Conservation (phyloP, 768 basidiomycete species). For the Termitomyces sp. region DNA sequence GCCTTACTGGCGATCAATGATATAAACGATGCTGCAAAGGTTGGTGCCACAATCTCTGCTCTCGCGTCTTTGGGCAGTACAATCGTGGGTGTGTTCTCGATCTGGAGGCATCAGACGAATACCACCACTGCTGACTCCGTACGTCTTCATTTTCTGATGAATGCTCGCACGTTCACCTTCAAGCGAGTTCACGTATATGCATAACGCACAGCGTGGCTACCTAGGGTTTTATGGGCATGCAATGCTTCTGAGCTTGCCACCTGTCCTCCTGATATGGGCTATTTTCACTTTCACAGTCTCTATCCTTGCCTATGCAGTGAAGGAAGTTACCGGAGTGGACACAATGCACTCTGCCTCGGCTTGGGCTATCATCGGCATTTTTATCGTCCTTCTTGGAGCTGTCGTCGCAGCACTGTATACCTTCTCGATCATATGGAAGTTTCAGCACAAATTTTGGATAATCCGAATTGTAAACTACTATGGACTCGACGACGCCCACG, state of each 20-base stretch:
- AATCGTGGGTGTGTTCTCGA: slow-evolving; percentile 49
- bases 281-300: slow-evolving; percentile 43
- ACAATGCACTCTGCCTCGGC: slow-evolving; percentile 25
- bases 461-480: slow-evolving; percentile 12
- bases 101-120: slow-evolving; percentile 51
- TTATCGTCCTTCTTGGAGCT: slow-evolving; percentile 31
- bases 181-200: slow-evolving; percentile 46
- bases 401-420: slow-evolving; percentile 39
- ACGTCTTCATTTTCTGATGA: slow-evolving; percentile 5
- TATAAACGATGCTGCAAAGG: slow-evolving; percentile 27
- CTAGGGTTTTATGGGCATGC: slow-evolving; percentile 46
- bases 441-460: slow-evolving; percentile 23
- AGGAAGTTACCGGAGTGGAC: slow-evolving; percentile 23
- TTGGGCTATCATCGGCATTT: slow-evolving; percentile 36
- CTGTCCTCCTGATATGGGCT: slow-evolving; percentile 52
- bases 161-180: background rate
- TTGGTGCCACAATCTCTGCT: slow-evolving; percentile 39
- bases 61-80: slow-evolving; percentile 51
- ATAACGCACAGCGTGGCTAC: slow-evolving; percentile 40
- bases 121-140: slow-evolving; percentile 39
- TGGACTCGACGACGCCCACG: slow-evolving; percentile 10
- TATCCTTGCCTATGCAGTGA: slow-evolving; percentile 38
- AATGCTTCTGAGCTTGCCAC: slow-evolving; percentile 45
- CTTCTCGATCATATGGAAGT: slow-evolving; percentile 47
- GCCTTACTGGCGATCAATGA: slow-evolving; percentile 41